A percentile compares a stretch with the other conserved stretches of the same genome.
phyloP scores from a whole-genome alignment of 805 yeast genomes.

The Metschnikowia koreensis region DNA sequence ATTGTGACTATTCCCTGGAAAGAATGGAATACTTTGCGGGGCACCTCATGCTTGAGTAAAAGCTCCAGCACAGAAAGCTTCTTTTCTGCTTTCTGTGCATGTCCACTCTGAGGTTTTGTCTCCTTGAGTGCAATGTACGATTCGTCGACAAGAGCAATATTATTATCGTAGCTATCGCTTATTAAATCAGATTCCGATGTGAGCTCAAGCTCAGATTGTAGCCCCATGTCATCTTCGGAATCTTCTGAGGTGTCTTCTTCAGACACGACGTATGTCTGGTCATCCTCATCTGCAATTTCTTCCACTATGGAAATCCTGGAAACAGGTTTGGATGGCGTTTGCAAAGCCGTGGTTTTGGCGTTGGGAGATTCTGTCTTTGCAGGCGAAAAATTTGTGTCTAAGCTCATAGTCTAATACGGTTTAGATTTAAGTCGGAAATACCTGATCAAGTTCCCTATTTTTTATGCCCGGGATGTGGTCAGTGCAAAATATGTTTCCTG shows the following conservation, averaged over 20 bases:
- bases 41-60: constrained; percentile 79
- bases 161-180: background rate
- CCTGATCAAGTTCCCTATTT: too few species aligned
- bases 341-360: background rate
- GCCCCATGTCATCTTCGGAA: background rate
- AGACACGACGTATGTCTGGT: constrained; percentile 30
- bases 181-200: background rate
- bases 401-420: background rate
- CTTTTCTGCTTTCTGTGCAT: background rate
- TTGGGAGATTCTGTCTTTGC: background rate
- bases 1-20: constrained; percentile 84
- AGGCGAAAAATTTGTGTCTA: background rate
- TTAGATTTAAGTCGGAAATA: too few species aligned
- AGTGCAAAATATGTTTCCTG: too few species aligned
- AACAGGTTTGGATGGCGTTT: background rate
- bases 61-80: constrained; percentile 28
- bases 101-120: background rate
- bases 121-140: constrained; percentile 7
- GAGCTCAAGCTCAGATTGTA: background rate
- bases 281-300: constrained; percentile 32
- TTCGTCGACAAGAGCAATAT: constrained; percentile 5
- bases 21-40: constrained; percentile 84
- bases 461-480: too few species aligned
- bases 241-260: constrained; percentile 5
- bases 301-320: background rate